phyloP scores from a whole-genome alignment of 148 eudicot species.

The Heliamphora exappendiculata region DNA sequence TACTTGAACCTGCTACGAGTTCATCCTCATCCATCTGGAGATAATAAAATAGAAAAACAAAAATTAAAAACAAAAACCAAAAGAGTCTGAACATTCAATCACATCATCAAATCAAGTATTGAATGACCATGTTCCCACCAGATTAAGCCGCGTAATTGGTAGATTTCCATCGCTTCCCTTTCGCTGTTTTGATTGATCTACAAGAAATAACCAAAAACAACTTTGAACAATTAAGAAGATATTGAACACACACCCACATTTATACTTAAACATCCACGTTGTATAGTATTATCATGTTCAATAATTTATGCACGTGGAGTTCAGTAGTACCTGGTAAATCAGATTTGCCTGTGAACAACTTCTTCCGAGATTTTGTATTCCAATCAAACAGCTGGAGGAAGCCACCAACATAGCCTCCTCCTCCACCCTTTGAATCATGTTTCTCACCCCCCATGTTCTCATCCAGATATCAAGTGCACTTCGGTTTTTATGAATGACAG shows the following conservation, averaged over 20 bases:
- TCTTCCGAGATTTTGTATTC: constrained; percentile 94
- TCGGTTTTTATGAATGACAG: constrained; percentile 7
- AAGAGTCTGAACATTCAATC: too few species aligned
- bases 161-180: constrained; percentile 56
- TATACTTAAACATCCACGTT: not conserved
- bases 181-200: constrained; percentile 70
- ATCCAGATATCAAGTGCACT: constrained; percentile 11
- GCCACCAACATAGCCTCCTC: constrained; percentile 85
- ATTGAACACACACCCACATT: not conserved
- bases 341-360: constrained; percentile 69
- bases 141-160: constrained; percentile 45
- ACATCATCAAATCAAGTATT: not conserved
- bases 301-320: constrained; percentile 1
- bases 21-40: constrained; percentile 69
- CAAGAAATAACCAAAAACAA: constrained; percentile 16
- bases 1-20: constrained; percentile 38
- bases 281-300: not conserved
- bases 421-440: constrained; percentile 60
- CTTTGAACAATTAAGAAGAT: constrained; percentile 4
- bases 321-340: constrained; percentile 53
- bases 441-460: constrained; percentile 63
- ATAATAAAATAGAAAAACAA: constrained; percentile 4
- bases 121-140: constrained; percentile 32
- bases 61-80: not conserved
- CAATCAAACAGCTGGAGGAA: constrained; percentile 95